Evolutionary conservation across 2,329 filamentous ascomycete genomes (phyloP).

Genomic region (Talaromyces sp.): DNA sequence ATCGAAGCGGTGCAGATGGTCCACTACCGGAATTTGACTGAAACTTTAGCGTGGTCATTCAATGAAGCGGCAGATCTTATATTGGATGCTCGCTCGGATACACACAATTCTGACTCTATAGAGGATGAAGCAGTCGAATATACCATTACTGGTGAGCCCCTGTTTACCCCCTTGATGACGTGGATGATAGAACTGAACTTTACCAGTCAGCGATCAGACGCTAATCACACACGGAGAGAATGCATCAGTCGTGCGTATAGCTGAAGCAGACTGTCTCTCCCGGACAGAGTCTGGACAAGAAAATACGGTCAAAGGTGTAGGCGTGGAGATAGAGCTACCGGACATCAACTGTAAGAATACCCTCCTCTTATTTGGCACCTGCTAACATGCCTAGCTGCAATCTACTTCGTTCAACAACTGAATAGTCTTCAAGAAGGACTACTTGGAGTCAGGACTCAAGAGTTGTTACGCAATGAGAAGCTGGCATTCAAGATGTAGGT

Average conservation of each 20-base stretch:
- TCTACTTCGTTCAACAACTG: neutral
- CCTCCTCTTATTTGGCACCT: neutral
- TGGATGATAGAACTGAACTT: neutral
- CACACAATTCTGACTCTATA: neutral
- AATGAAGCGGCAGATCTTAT: neutral
- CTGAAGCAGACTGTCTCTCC: neutral
- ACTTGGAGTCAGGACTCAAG: neutral
- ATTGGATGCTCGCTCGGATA: neutral
- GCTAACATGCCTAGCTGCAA: neutral
- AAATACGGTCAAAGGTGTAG: neutral
- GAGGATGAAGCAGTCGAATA: neutral
- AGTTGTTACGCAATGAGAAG: neutral
- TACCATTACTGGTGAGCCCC: neutral
- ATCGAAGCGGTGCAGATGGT: constrained; percentile 2
- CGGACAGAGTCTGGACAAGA: neutral
- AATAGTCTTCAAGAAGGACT: neutral
- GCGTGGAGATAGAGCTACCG: neutral
- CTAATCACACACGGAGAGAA: neutral
- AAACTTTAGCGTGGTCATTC: neutral
- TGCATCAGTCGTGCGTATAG: neutral
- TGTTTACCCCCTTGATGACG: neutral
- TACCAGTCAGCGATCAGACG: neutral
- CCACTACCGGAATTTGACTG: neutral
- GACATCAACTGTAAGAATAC: neutral
- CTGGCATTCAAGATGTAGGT: neutral